Conservation (phyloP, 2,329 filamentous ascomycete genomes). For the Fusarium clavum region DNA sequence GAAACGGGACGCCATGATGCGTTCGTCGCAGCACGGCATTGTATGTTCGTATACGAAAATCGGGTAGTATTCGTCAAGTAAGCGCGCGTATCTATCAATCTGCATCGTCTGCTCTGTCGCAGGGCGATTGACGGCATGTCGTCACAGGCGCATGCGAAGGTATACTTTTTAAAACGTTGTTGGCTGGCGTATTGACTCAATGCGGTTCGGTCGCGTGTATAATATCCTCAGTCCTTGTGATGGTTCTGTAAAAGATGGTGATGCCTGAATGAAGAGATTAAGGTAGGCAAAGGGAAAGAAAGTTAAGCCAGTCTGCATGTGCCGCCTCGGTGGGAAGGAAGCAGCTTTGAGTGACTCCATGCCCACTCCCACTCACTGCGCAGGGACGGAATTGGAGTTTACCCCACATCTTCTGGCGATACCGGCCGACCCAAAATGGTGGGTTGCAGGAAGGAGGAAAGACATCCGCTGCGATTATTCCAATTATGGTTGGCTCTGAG, state of each 20-base stretch:
- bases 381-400: slow-evolving; percentile 28
- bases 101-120: slow-evolving; percentile 59
- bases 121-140: slow-evolving; percentile 61
- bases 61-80: slow-evolving; percentile 24
- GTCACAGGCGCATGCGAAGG: slow-evolving; percentile 52
- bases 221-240: neutral
- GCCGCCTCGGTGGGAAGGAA: slow-evolving; percentile 40
- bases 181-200: slow-evolving; percentile 5
- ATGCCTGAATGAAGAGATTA: neutral
- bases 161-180: neutral
- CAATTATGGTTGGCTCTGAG: neutral
- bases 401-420: slow-evolving; percentile 46
- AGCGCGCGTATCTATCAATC: slow-evolving; percentile 44
- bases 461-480: slow-evolving; percentile 10
- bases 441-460: slow-evolving; percentile 22
- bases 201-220: slow-evolving; percentile 11
- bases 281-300: neutral
- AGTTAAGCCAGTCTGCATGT: slow-evolving; percentile 24
- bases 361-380: neutral
- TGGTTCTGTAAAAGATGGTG: neutral
- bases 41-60: slow-evolving; percentile 21
- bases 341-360: slow-evolving; percentile 40
- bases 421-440: slow-evolving; percentile 43
- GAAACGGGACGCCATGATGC: slow-evolving; percentile 72
- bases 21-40: slow-evolving; percentile 42